phyloP scores from a whole-genome alignment of 2,329 filamentous ascomycete species.

The Fusarium piperis region DNA sequence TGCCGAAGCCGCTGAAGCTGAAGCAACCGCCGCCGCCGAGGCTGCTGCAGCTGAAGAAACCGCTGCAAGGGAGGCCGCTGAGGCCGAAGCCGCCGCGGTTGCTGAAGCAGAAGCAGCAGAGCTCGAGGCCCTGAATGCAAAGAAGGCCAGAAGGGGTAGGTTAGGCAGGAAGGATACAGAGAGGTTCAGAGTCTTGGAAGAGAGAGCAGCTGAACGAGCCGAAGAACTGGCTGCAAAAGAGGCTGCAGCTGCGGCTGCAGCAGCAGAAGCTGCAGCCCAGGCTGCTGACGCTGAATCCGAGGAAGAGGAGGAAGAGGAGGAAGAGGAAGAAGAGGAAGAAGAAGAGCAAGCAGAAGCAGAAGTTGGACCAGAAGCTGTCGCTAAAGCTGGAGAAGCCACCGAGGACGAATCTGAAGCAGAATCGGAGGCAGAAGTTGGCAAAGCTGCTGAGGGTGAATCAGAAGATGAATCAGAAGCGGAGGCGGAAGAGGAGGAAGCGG shows the following conservation, averaged over 20 bases:
- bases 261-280: not conserved
- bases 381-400: not conserved
- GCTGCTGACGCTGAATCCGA: not conserved
- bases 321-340: not conserved
- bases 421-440: slow-evolving; percentile 24
- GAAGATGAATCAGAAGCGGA: slow-evolving; percentile 3
- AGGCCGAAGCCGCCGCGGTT: slow-evolving; percentile 35
- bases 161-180: slow-evolving; percentile 40
- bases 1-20: slow-evolving; percentile 39
- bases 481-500: not conserved
- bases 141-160: slow-evolving; percentile 37
- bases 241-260: slow-evolving; percentile 22
- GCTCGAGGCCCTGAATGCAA: slow-evolving; percentile 25
- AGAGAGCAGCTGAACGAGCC: slow-evolving; percentile 27
- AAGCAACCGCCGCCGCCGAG: slow-evolving; percentile 38
- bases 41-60: slow-evolving; percentile 34
- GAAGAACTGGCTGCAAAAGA: slow-evolving; percentile 38
- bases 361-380: slow-evolving; percentile 4
- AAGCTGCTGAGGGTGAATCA: slow-evolving; percentile 3
- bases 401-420: slow-evolving; percentile 1
- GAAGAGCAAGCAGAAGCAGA: not conserved
- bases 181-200: slow-evolving; percentile 27
- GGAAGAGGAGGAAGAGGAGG: not conserved
- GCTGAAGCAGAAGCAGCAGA: slow-evolving; percentile 28
- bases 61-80: slow-evolving; percentile 30